These are phyloP conservation scores for Rhypophila decipiens DNA, from an alignment of 495 filamentous ascomycete species.

Conservation along the genomic window DNA sequence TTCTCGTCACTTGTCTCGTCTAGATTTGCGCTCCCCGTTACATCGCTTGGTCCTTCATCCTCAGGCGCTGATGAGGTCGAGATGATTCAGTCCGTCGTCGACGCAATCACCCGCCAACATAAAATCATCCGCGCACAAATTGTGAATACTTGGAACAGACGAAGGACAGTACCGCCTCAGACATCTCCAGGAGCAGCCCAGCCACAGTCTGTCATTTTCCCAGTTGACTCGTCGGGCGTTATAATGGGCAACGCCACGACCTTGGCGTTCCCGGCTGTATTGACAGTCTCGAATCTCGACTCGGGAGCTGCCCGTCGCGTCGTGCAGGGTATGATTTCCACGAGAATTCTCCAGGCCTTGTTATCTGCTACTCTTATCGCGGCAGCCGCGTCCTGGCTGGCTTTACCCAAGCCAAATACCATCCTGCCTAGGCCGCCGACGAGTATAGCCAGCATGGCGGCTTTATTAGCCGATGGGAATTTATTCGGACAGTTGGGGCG, in stretches of 20 bases:
- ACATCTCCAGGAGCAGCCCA: background rate
- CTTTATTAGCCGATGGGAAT: constrained; percentile 25
- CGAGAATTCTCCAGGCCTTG: constrained; percentile 27
- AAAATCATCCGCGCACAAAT: constrained; percentile 30
- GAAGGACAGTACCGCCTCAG: constrained; percentile 11
- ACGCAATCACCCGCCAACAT: constrained; percentile 41
- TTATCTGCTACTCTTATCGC: constrained; percentile 19
- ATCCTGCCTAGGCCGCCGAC: constrained; percentile 24
- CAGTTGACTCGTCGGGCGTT: background rate
- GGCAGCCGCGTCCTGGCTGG: constrained; percentile 13
- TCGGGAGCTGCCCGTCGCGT: constrained; percentile 13
- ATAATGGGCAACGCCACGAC: constrained; percentile 11
- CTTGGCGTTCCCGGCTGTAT: constrained; percentile 7
- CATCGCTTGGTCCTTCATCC: no score
- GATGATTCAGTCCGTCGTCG: constrained; percentile 1
- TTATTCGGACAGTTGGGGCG: constrained; percentile 13
- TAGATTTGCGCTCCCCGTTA: constrained; percentile 9
- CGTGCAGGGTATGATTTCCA: constrained; percentile 24
- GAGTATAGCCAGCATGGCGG: constrained; percentile 26
- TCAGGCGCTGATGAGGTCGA: background rate
- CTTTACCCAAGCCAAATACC: constrained; percentile 16
- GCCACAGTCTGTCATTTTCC: background rate
- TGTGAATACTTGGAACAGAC: constrained; percentile 13
- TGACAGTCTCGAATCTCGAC: constrained; percentile 9
- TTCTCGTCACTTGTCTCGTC: constrained; percentile 18